Evolutionary conservation across 1,284 basidiomycete species (phyloP).

Genomic region (Microbotryum violaceum): DNA sequence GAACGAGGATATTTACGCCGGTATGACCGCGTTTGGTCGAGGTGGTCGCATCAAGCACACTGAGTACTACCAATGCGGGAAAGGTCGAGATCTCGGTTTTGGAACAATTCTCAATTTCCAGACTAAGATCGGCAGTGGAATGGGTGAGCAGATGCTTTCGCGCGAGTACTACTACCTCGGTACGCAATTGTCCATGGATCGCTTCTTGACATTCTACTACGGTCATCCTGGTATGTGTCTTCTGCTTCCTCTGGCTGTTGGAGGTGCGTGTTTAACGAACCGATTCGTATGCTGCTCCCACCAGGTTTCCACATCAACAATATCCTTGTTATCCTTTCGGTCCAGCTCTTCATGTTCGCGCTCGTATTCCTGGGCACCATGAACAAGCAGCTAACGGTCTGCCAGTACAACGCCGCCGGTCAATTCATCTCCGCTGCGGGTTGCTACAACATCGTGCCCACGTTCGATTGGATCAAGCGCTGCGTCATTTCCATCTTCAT

Average conservation of each 20-base stretch:
- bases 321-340: conserved; percentile 90
- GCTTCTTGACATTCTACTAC: conserved; percentile 99
- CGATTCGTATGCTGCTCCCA: too few relatives aligned
- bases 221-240: conserved; percentile 67
- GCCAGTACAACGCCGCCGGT: conserved; percentile 62
- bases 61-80: conserved; percentile 97
- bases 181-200: conserved; percentile 95
- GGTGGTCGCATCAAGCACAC: conserved; percentile 98
- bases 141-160: conserved; percentile 99
- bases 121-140: conserved; percentile 98
- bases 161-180: conserved; percentile 98
- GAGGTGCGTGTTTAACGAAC: too few relatives aligned
- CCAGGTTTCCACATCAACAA: conserved; percentile 96
- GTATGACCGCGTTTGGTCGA: conserved; percentile 96
- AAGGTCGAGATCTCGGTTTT: conserved; percentile 97
- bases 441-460: conserved; percentile 82
- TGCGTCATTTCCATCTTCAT: conserved; percentile 94
- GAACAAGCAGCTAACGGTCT: conserved; percentile 68
- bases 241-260: background rate
- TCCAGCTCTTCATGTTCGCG: conserved; percentile 74
- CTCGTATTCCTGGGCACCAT: conserved; percentile 89
- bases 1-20: conserved; percentile 99
- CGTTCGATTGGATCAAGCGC: conserved; percentile 85
- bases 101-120: conserved; percentile 99
- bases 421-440: conserved; percentile 63